Evolutionary conservation across 257 asterid genomes (phyloP), one percentile per base, ranked within the genome.

Genomic region (Jacaranda copaia): DNA sequence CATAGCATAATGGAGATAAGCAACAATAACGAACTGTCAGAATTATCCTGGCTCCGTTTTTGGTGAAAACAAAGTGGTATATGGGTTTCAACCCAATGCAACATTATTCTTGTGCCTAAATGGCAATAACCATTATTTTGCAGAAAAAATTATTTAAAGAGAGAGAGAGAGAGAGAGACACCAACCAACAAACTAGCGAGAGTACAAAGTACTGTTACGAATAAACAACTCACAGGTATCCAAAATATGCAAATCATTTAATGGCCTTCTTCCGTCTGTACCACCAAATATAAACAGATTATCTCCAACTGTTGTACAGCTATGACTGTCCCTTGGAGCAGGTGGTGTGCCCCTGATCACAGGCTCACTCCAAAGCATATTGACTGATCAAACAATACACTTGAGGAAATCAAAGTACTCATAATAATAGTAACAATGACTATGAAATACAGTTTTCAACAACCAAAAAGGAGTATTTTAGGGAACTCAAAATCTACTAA

Each of bases 311-410:
- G 96, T 77, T 45, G 97, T 96, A 82, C 96, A 93, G 83, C 93
- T 93, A 83, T 96, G 99, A 79, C 97, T 93, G 86, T 93, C 97
- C 88, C 99, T 89, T 4, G 99, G 97, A 55, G 66, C 67, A 20
- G 97, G 99, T 79, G 88, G 87, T 70, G 80, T 68, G 38, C 98
- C 99, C 70, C 81, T 88, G 80, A 85, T 71, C 64, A 48, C 74
- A 19, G 91, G 96, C 88, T 87, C 94, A 16, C 87, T 90, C 99
- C 99, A 96, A 49, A 81, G 67, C 89, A 85, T 80, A 82, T 77
- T 87, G 57, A 83, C 99, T 96, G 96, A 68, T 70, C 72, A 69
- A 60, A 83, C 49, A 77, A 76, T 9, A 80, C 20, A 80, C 48
- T 60, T 25, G 32, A 25, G 32, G 32, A 72, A 35, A 20, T 76